Evolutionary conservation across 1,139 yeast species (phyloP).

Genomic region (Scheffersomyces insectosa): DNA sequence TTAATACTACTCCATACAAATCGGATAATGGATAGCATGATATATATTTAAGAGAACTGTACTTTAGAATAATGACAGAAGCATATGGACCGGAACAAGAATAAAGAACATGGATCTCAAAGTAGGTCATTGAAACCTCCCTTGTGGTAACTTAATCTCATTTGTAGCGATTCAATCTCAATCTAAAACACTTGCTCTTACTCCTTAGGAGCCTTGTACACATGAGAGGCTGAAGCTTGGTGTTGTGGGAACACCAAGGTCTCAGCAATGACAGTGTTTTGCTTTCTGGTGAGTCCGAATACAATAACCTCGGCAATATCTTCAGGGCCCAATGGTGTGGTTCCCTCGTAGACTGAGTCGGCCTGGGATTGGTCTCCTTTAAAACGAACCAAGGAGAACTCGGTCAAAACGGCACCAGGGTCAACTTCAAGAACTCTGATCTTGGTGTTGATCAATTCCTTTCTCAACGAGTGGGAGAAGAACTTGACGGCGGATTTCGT

Average conservation of each 20-base stretch:
- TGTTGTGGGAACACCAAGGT: conserved; percentile 72
- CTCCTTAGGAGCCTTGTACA: conserved; percentile 23
- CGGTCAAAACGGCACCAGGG: conserved; percentile 90
- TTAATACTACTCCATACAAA: too few relatives aligned
- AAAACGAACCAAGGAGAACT: conserved; percentile 75
- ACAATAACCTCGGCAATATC: conserved; percentile 84
- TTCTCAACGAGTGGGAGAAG: conserved; percentile 73
- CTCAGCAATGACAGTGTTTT: conserved; percentile 78
- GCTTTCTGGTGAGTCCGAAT: conserved; percentile 68
- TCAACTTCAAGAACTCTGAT: conserved; percentile 81
- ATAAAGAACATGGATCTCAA: too few relatives aligned
- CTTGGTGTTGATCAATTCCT: conserved; percentile 71
- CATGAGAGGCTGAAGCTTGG: conserved; percentile 74
- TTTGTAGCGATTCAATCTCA: too few relatives aligned
- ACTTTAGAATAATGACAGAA: too few relatives aligned
- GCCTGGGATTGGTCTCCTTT: conserved; percentile 72
- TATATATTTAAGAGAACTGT: too few relatives aligned
- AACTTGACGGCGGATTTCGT: conserved; percentile 80
- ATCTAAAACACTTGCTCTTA: too few relatives aligned
- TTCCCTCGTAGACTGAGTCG: conserved; percentile 68
- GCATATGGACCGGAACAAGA: too few relatives aligned
- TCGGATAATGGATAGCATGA: too few relatives aligned
- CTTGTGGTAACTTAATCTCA: too few relatives aligned
- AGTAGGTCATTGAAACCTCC: too few relatives aligned
- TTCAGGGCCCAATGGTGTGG: conserved; percentile 70